Evolutionary conservation across 345 rosid genomes (phyloP), one percentile per base, ranked within the genome.

Genomic region (Durio zibethinus): DNA sequence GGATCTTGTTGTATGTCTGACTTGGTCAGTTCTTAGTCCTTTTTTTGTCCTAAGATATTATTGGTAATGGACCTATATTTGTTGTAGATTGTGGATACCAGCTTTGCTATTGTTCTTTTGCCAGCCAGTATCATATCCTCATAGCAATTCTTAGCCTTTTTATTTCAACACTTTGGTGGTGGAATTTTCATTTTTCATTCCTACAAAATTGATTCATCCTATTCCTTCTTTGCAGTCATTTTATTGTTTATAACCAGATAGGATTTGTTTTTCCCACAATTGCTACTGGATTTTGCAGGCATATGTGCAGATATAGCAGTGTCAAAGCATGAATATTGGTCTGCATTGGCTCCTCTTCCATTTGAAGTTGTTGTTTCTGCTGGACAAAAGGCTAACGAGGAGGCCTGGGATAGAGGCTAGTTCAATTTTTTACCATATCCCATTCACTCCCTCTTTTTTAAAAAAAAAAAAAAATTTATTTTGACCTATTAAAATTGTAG

Each of bases 331-430:
- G 98, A 92, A 78, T 87, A 82, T 72, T 97, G 99, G 99, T 97
- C 98, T 23, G 90, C 97, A 77, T 81, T 94, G 25, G 98, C 99
- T 74, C 98, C 99, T 80, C 97, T 94, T 81, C 99, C 98, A 48
- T 88, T 91, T 84, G 99, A 97, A 86, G 86, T 97, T 65, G 99
- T 94, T 82, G 84, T 89, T 70, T 94, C 99, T 74, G 97, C 97
- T 82, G 98, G 98, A 82, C 97, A 97, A 83, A 91, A 86, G 89
- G 97, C 99, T 60, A 92, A 87, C 83, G 98, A 93, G 81, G 91
- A 88, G 54, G 83, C 91, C 60, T 82, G 78, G 81, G 90, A 83
- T 66, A 79, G 63, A 92, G 97, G 98, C 78, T 84, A 86, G 92
- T 84, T 76, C 67, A 68, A 78, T 63, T 64, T 61, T 48, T 73